Evolutionary conservation across 2,329 filamentous ascomycete species (phyloP), one percentile per base, ranked within the genome.

Genomic region (Nemania abortiva): DNA sequence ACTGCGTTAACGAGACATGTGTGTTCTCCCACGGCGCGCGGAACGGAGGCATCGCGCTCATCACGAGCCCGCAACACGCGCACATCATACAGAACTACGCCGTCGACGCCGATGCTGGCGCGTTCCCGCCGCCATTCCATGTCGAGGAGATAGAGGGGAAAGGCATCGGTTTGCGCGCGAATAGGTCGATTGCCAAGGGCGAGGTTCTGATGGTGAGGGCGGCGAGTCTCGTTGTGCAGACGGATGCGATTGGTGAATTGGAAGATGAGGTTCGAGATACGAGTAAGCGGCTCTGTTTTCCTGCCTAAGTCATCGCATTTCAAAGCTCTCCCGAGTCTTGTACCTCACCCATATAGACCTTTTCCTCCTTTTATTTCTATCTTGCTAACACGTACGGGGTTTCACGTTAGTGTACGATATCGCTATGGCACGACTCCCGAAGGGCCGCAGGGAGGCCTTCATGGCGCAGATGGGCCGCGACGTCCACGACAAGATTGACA

Each of bases 91-190:
- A 67, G 39, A 61, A 31, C 1, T 75, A 74, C 61, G 65, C 71
- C 11, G 2, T 55, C n/a, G 22, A 10, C 0, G 27, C 13, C 1
- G 69, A 69, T 13, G 22, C 62, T 34, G 50, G 59, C 31, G 68
- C 50, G 11, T 9, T 68, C 2, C 67, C 77, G 2, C 67, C 70
- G 1, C 75, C 79, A 0, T 82, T 77, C 52, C 72, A 77, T 49
- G 68, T 65, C 1, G 73, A 71, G 6, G 66, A 79, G 1, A 69
- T 82, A 1, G 70, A 75, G 0, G 79, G 79, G 1, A 82, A 82
- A 50, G 81, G 81, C 0, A 65, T 74, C 2, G 82, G 81, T 0
- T 67, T 82, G 37, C 66, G 82, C 11, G 81, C 81, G 20, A 79
- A 78, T 65, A 66, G 77, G 11, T 76, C 74, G 4, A 81, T 83